Percentiles rank a stretch among this genome's conserved stretches.
Evolutionary conservation across 1,284 basidiomycete species (phyloP).

Genomic region (Tilletiopsis washingtonensis): DNA sequence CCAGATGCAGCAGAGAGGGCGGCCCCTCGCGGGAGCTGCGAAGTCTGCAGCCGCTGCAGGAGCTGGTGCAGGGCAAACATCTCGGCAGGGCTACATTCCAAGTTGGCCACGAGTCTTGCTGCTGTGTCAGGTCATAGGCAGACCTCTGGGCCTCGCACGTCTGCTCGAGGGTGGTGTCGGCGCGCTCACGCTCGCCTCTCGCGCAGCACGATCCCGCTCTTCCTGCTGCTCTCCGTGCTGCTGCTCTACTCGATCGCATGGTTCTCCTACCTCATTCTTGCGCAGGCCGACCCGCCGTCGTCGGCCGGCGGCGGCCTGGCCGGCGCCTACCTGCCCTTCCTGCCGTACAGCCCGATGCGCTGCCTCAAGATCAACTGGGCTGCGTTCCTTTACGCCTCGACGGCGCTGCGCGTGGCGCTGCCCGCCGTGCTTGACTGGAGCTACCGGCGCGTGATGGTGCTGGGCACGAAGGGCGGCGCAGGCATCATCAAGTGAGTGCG

Average conservation of each 20-base stretch:
- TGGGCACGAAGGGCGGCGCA: conserved; percentile 36
- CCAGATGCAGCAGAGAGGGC: no score
- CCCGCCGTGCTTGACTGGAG: conserved; percentile 40
- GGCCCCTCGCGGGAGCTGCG: no score
- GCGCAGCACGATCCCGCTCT: conserved; percentile 34
- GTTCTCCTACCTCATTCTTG: conserved; percentile 43
- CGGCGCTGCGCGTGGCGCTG: conserved; percentile 24
- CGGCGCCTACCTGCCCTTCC: conserved; percentile 22
- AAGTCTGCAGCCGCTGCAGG: no score
- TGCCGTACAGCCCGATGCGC: conserved; percentile 39
- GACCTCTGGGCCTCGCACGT: neutral
- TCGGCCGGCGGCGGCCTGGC: conserved; percentile 11
- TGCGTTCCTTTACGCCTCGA: conserved; percentile 26
- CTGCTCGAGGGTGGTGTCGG: no score
- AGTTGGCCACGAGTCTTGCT: neutral
- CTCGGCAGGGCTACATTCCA: neutral
- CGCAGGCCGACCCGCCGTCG: conserved; percentile 39
- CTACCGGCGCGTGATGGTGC: conserved; percentile 38
- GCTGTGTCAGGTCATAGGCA: neutral
- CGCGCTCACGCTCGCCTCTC: neutral
- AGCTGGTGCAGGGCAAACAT: no score
- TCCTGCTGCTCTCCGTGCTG: conserved; percentile 32
- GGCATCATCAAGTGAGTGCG: conserved; percentile 23
- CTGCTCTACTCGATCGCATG: conserved; percentile 44
- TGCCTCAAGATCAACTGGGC: conserved; percentile 41